phyloP scores from a whole-genome alignment of 768 basidiomycete species.

The Paxillus ammoniavirescens region DNA sequence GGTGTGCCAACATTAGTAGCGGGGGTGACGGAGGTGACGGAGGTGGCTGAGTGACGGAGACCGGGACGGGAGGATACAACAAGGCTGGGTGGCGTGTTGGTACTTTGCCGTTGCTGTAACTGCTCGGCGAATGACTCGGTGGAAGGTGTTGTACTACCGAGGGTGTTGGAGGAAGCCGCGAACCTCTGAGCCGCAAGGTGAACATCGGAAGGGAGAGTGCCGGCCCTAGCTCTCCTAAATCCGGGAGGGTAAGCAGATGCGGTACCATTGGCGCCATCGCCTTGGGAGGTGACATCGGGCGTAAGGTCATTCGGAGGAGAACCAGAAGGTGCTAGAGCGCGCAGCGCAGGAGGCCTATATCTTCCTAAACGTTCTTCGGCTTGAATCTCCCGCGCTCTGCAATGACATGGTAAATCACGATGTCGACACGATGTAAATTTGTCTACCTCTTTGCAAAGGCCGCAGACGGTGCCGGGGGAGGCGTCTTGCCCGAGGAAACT shows the following conservation, averaged over 20 bases:
- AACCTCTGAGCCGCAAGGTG: constrained; percentile 83
- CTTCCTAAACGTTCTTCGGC: constrained; percentile 69
- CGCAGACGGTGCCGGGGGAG: constrained; percentile 87
- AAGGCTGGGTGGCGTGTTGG: constrained; percentile 38
- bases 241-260: constrained; percentile 80
- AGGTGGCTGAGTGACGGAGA: constrained; percentile 74
- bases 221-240: constrained; percentile 94
- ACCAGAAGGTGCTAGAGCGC: constrained; percentile 62
- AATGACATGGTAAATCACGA: constrained; percentile 13
- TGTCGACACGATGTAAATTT: constrained; percentile 12
- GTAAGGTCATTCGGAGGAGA: constrained; percentile 71
- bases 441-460: constrained; percentile 83
- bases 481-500: constrained; percentile 84
- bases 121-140: constrained; percentile 50
- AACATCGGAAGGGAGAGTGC: constrained; percentile 95
- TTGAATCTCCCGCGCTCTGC: constrained; percentile 82
- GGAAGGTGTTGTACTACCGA: constrained; percentile 48
- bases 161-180: constrained; percentile 61
- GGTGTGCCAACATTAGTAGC: constrained; percentile 42
- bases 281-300: constrained; percentile 55
- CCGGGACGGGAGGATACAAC: constrained; percentile 56
- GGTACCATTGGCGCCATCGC: constrained; percentile 58
- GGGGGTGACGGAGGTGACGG: constrained; percentile 42
- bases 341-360: constrained; percentile 81
- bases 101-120: constrained; percentile 37